Conservation (phyloP, 2,329 filamentous ascomycete genomes). For the Lachnellula willkommii region DNA sequence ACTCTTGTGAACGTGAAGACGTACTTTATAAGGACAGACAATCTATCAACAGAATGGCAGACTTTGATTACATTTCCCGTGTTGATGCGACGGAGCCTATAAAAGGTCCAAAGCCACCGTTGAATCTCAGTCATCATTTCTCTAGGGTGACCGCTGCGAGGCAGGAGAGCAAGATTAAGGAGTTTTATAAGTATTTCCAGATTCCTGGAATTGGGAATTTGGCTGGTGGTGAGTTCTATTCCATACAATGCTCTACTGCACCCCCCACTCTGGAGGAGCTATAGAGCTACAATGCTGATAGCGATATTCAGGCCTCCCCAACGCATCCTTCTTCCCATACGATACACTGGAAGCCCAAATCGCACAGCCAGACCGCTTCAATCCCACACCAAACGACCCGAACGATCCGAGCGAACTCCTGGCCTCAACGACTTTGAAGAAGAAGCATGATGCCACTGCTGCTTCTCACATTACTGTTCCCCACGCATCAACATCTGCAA, state of each 20-base stretch:
- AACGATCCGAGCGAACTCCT: conserved; percentile 34
- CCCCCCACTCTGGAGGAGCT: not conserved
- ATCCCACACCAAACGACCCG: conserved; percentile 61
- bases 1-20: not conserved
- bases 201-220: conserved; percentile 59
- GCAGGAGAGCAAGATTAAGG: conserved; percentile 63
- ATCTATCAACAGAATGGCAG: conserved; percentile 13
- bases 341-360: conserved; percentile 82
- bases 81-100: conserved; percentile 6
- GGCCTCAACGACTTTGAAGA: conserved; percentile 30
- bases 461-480: conserved; percentile 62
- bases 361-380: conserved; percentile 69
- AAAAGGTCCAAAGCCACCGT: conserved; percentile 40
- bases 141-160: conserved; percentile 64
- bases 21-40: too few relatives aligned
- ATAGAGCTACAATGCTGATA: conserved; percentile 9
- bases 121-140: conserved; percentile 75
- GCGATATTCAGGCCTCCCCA: conserved; percentile 57
- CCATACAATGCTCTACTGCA: too few relatives aligned
- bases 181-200: conserved; percentile 78
- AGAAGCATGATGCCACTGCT: conserved; percentile 20
- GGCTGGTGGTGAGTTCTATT: conserved; percentile 49
- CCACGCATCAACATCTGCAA: conserved; percentile 53
- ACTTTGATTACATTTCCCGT: conserved; percentile 24
- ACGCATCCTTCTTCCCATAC: conserved; percentile 79